Evolutionary conservation across 805 yeast genomes (phyloP).

Genomic region (Candida loeiensis): DNA sequence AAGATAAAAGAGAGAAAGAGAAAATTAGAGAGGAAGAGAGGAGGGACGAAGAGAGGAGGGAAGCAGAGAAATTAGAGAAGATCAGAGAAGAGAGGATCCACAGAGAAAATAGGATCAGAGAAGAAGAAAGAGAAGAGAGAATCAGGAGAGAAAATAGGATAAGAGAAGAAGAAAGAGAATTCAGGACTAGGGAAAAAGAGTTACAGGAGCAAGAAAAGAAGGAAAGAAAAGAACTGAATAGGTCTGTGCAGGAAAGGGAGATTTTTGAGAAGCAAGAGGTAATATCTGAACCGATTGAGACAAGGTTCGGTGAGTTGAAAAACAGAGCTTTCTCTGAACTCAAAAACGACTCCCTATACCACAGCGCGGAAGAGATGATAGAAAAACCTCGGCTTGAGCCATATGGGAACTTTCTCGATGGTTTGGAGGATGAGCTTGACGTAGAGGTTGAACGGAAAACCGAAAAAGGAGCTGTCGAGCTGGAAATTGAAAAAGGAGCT

Average conservation of each 20-base stretch:
- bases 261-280: neutral
- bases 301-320: too few species aligned
- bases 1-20: neutral
- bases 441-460: too few species aligned
- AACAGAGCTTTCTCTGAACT: neutral
- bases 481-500: too few species aligned
- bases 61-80: neutral
- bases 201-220: too few species aligned
- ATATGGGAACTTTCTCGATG: too few species aligned
- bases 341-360: neutral
- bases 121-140: neutral
- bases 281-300: neutral
- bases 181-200: too few species aligned
- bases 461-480: too few species aligned
- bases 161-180: neutral
- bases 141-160: neutral
- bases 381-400: too few species aligned
- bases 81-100: slow-evolving; percentile 1
- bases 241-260: neutral
- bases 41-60: neutral
- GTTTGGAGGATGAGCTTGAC: too few species aligned
- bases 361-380: neutral
- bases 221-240: neutral
- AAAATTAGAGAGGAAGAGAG: neutral
- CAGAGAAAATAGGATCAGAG: neutral